Conservation (phyloP, 139 green algal species). For the Haematococcus lacustris region DNA sequence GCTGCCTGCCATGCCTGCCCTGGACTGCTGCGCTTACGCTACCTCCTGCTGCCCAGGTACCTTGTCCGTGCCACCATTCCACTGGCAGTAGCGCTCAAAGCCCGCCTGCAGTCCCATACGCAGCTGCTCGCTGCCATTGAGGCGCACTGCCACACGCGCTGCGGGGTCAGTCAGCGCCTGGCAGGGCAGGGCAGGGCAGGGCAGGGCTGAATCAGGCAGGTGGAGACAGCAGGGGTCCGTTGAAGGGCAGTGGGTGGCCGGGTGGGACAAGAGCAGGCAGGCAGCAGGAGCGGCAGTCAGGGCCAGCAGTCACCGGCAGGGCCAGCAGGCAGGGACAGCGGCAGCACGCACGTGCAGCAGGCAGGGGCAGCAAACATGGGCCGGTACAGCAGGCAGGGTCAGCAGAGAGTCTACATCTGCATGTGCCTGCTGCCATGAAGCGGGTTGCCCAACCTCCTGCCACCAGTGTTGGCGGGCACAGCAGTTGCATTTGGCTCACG, state of each 20-base stretch:
- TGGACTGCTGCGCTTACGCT: too few relatives aligned
- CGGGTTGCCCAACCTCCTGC: neutral
- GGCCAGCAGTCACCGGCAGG: neutral
- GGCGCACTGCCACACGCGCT: conserved; percentile 11
- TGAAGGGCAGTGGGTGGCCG: neutral
- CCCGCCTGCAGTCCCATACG: conserved; percentile 29
- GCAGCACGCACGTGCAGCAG: too few relatives aligned
- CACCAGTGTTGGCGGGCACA: neutral
- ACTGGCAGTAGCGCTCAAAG: conserved; percentile 40
- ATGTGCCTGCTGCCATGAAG: neutral
- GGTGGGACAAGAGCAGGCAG: neutral
- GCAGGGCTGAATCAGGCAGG: too few relatives aligned
- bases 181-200: too few relatives aligned
- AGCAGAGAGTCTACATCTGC: neutral
- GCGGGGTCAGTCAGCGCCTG: neutral
- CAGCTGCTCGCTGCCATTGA: conserved; percentile 27
- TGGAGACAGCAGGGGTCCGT: neutral
- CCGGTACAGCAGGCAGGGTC: neutral
- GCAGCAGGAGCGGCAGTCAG: neutral
- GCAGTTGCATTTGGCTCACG: too few relatives aligned
- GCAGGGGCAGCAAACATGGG: too few relatives aligned
- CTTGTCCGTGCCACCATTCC: conserved; percentile 7
- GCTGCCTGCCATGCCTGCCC: too few relatives aligned
- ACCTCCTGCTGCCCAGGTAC: neutral
- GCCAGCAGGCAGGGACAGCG: neutral